These are phyloP conservation scores for slime mould (Dictyostelium discoideum) DNA, from an alignment of 78 protist species.

Conservation along the genomic window dicty_2.7 NC_007091.3:137001-137500, in stretches of 20 bases:
- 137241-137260: background rate
- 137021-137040: too few relatives aligned
- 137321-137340: slow-evolving; percentile 68
- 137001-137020: too few relatives aligned
- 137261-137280: background rate
- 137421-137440: slow-evolving; percentile 53
- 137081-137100: too few relatives aligned
- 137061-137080: too few relatives aligned
- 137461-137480: background rate
- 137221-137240: background rate
- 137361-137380: slow-evolving; percentile 45
- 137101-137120: too few relatives aligned
- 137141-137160: too few relatives aligned
- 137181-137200: background rate
- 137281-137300: background rate
- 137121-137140: too few relatives aligned
- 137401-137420: slow-evolving; percentile 62
- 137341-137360: slow-evolving; percentile 59
- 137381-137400: slow-evolving; percentile 54
- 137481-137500: background rate
- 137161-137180: too few relatives aligned
- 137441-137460: slow-evolving; percentile 32
- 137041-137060: too few relatives aligned
- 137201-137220: background rate
- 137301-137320: slow-evolving; percentile 2